Evolutionary conservation across 140 eudicot genomes (phyloP).

Genomic region (Bidens hawaiensis): DNA sequence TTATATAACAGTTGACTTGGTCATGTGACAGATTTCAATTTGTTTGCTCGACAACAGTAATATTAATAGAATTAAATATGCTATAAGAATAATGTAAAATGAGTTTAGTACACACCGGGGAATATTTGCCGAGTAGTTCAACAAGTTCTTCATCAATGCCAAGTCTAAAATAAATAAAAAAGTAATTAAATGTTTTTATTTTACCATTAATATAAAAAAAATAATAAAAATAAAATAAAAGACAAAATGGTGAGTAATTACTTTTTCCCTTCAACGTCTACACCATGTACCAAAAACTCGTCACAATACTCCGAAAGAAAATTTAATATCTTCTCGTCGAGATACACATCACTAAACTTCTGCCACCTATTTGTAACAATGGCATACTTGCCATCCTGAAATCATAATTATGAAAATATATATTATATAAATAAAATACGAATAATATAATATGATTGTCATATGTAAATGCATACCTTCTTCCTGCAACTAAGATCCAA

Average conservation of each 20-base stretch:
- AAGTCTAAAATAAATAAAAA: constrained; percentile 44
- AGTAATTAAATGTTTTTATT: too few relatives aligned
- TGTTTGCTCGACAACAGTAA: too few relatives aligned
- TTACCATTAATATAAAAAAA: background rate
- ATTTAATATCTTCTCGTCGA: constrained; percentile 46
- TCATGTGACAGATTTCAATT: too few relatives aligned
- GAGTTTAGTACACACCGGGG: constrained; percentile 52
- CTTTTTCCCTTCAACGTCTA: constrained; percentile 99
- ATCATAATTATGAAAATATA: constrained; percentile 8
- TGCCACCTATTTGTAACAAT: constrained; percentile 97
- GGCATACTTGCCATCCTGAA: constrained; percentile 84
- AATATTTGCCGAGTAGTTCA: constrained; percentile 61
- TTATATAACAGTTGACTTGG: background rate
- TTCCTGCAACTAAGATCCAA: constrained; percentile 97
- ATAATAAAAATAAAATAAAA: background rate
- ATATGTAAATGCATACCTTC: constrained; percentile 47
- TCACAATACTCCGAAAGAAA: constrained; percentile 78
- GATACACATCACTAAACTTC: constrained; percentile 79
- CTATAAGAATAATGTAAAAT: background rate
- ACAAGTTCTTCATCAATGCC: constrained; percentile 99
- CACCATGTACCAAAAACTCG: constrained; percentile 95
- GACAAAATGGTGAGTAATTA: constrained; percentile 17
- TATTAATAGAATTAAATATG: too few relatives aligned
- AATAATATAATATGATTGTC: background rate
- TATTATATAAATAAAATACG: too few relatives aligned